Base-by-base conservation (phyloP, 768 basidiomycete species). In the Leccinellum rugosiceps region DNA sequence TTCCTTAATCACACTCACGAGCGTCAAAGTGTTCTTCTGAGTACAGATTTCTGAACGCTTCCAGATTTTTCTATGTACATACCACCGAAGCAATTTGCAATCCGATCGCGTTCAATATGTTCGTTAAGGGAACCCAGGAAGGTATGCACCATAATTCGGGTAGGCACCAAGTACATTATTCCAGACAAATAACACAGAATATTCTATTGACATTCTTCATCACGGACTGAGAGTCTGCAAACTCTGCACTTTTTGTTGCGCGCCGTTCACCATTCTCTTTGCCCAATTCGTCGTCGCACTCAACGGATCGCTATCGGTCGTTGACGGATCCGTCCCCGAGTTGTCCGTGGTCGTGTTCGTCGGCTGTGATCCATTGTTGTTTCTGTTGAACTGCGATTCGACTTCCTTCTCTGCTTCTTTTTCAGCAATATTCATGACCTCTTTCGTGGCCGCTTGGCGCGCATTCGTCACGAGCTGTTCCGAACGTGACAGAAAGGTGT, bases 201-300 rank as follows among this genome's bases (percentile, higher is more conserved):
- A n/a, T n/a, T 2, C 7, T 15, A 28, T n/a, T 10, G 38, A 17
- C 17, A 32, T 7, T 8, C 15, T 23, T 15, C 44, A n/a, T 59
- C 28, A 48, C 23, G 50, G 50, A 31, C 14, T 19, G 25, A 60
- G 21, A 34, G 6, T 41, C 30, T 58, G 60, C 32, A 62, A 57
- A 35, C 6, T 23, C 38, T 62, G 61, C 26, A 57, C 23, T 35
- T 56, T 63, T 32, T 66, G 64, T 34, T 66, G 58, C 13, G 49
- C 61, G 5, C 4, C 48, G 6, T 50, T 47, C 51, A 35, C 45
- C 55, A 65, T 60, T 26, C 48, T 50, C 49, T 60, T 63, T n/a
- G 58, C 64, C 64, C 64, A 65, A 31, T 25, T 65, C 11, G 56
- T 61, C 13, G 64, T 38, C 3, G 35, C 32, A 41, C 21, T 50